Evolutionary conservation across 441 rosid genomes (phyloP), one percentile per base, ranked within the genome.

Genomic region (Geranium incanum): DNA sequence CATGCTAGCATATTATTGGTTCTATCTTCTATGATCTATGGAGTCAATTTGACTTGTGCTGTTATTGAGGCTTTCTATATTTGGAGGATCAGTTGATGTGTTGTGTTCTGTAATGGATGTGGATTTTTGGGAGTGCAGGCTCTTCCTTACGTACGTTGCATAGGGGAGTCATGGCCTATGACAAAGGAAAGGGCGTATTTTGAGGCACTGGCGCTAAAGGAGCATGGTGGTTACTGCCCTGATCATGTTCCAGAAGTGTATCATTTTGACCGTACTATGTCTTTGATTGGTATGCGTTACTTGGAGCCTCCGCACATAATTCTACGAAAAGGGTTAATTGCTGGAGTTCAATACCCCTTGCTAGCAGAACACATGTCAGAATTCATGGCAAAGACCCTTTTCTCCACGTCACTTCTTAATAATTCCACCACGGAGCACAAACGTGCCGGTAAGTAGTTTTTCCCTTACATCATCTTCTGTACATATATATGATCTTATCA

Each of bases 81-180:
- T 23, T 23, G 33, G 33, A 23, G 33, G 1, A 23, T 23, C 1
- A 23, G 33, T 23, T 23, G 33, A 23, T 0, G 33, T 19, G 36
- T 23, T 67, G 36, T 48, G 1, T 55, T 57, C 0, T 8, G 6
- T 65, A 55, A 23, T 11, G 66, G 2, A 71, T 76, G 2, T 43
- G 6, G 9, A 12, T 48, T 57, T 59, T 43, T 68, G 39, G 15
- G n/a, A 19, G 41, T 68, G 52, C 77, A 93, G 98, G 97, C 96
- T 7, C 84, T 87, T 83, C 95, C 98, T n/a, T 91, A 89, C 76
- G 4, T 94, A 21, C 92, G 97, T 0, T 78, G 80, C 70, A 89
- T 94, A 4, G 98, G 98, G 67, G 98, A 91, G 69, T 86, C 97
- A 0, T 93, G 96, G 97, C 92, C 97, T 13, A 85, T 94, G 95